phyloP scores from a whole-genome alignment of 768 basidiomycete genomes.

The Termitomyces sp. region DNA sequence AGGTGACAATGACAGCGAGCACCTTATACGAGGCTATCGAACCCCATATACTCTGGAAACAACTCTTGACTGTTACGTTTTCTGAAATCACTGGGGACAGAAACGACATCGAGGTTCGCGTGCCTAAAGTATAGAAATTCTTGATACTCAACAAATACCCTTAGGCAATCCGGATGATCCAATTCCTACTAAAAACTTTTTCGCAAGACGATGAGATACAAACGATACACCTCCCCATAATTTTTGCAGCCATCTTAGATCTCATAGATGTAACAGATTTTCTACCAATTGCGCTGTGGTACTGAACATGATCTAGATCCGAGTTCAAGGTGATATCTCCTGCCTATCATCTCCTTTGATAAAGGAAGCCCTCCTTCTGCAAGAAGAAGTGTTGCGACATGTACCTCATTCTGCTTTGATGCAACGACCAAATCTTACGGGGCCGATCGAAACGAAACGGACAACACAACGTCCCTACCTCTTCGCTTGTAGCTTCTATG shows the following conservation, averaged over 20 bases:
- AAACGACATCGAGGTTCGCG: constrained; percentile 43
- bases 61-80: constrained; percentile 58
- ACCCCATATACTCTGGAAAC: constrained; percentile 83
- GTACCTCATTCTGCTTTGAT: constrained; percentile 48
- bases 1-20: constrained; percentile 81
- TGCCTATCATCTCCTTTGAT: constrained; percentile 33
- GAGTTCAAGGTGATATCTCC: constrained; percentile 32
- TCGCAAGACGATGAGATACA: constrained; percentile 88
- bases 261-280: constrained; percentile 50
- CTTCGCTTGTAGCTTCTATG: constrained; percentile 66
- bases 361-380: constrained; percentile 43
- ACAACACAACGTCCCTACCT: constrained; percentile 39
- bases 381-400: constrained; percentile 51
- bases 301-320: constrained; percentile 25
- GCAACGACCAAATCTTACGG: constrained; percentile 46
- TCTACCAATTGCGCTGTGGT: neutral
- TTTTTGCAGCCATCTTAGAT: constrained; percentile 70
- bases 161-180: constrained; percentile 64
- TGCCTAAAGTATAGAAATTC: neutral
- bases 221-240: constrained; percentile 74
- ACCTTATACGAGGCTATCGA: constrained; percentile 93
- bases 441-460: constrained; percentile 29
- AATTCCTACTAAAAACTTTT: constrained; percentile 74
- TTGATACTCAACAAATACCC: constrained; percentile 2
- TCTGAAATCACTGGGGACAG: constrained; percentile 47